Evolutionary conservation across 2,329 filamentous ascomycete species (phyloP).

Genomic region (Colletotrichum incanum): DNA sequence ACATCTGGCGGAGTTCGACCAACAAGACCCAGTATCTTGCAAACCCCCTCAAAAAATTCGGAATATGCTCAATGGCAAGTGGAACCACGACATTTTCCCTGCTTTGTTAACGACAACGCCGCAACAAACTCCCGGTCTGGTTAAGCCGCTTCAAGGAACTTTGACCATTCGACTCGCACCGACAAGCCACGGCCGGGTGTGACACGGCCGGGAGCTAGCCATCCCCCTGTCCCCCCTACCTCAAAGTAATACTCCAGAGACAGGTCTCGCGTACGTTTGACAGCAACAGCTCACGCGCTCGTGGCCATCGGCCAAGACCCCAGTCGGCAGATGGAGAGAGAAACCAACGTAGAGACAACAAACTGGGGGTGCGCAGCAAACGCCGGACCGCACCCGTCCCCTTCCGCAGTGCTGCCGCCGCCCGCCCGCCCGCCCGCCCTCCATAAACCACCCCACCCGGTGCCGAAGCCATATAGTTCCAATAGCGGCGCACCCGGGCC

Average conservation of each 20-base stretch:
- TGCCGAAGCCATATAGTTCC: not conserved
- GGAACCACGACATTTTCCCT: not conserved
- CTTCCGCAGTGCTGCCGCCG: not conserved
- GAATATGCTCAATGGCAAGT: not conserved
- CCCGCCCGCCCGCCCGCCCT: not conserved
- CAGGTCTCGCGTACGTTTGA: not conserved
- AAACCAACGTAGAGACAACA: not conserved
- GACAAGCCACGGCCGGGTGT: not conserved
- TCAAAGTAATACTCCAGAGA: not conserved
- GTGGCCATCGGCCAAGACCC: not conserved
- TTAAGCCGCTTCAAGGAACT: not conserved
- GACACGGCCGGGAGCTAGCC: not conserved
- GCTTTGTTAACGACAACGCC: not conserved
- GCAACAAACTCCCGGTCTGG: not conserved
- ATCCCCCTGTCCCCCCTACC: not conserved
- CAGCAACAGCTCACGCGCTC: not conserved
- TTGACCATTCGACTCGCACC: not conserved
- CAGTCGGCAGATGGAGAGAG: not conserved
- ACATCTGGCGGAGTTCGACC: not conserved
- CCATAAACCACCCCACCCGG: not conserved
- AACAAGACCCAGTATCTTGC: too few species aligned
- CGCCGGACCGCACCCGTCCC: slow-evolving; percentile 6
- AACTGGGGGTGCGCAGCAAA: not conserved
- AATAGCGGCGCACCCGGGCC: slow-evolving; percentile 12
- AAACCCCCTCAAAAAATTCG: not conserved